These are phyloP conservation scores for Penicillium cosmopolitanum DNA, from an alignment of 495 filamentous ascomycete genomes.

Conservation along the genomic window DNA sequence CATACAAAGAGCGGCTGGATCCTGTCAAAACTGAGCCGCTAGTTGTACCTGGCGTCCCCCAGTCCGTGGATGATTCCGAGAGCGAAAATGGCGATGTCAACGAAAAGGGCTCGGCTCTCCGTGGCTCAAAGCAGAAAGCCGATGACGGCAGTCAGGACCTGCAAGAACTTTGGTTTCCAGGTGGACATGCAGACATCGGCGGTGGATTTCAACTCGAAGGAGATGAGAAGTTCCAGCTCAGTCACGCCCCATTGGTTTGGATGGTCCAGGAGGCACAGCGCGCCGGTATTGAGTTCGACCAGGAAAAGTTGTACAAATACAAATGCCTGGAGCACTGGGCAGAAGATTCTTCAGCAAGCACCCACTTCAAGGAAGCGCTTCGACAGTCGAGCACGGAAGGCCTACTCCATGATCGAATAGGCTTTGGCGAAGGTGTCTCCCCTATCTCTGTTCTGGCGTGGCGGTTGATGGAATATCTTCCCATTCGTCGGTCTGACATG, in stretches of 20 bases:
- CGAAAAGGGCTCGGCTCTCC: background rate
- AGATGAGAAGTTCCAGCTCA: constrained; percentile 56
- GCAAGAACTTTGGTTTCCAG: constrained; percentile 45
- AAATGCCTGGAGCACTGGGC: constrained; percentile 47
- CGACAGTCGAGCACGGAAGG: constrained; percentile 48
- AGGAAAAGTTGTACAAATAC: constrained; percentile 58
- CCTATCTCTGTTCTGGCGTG: constrained; percentile 59
- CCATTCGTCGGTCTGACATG: constrained; percentile 72
- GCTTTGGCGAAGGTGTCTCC: constrained; percentile 56
- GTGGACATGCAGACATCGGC: constrained; percentile 48
- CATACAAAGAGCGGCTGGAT: constrained; percentile 5
- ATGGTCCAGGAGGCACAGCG: constrained; percentile 73
- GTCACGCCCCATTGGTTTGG: constrained; percentile 70
- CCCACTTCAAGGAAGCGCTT: background rate
- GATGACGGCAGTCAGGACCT: constrained; percentile 25
- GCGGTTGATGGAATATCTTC: constrained; percentile 76
- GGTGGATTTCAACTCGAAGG: constrained; percentile 34
- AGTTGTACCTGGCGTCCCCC: background rate
- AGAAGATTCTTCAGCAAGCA: background rate
- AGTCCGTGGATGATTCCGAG: background rate
- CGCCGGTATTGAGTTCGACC: constrained; percentile 67
- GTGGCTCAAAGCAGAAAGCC: background rate
- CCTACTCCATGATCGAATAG: constrained; percentile 67
- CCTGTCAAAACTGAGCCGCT: background rate
- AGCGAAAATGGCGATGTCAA: background rate